Base-by-base conservation (phyloP, 306 rosid species). In the Spatholobus suberectus region DNA sequence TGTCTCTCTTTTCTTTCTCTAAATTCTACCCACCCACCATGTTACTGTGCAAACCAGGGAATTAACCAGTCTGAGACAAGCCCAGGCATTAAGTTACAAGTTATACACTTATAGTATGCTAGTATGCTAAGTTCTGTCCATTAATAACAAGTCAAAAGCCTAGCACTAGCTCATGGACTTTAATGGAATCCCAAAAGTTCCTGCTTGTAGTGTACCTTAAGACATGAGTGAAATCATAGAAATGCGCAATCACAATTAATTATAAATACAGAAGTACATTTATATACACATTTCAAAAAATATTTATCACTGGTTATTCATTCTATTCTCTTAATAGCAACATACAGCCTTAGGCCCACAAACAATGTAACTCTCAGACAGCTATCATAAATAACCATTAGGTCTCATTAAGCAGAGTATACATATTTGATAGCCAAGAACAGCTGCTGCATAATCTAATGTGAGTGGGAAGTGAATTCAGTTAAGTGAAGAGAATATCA, bases 391-490 rank as follows among this genome's bases (percentile, higher is more conserved):
- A n/a, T 34, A 66, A 32, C 35, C 73, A 55, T 43, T 61, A 55
- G 55, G 14, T 18, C 55, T 34, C 34, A 73, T 23, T 41, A 70
- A 83, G 62, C 65, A 32, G 46, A 20, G 44, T 32, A n/a, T 34
- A 58, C 26, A 57, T 69, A n/a, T 23, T 61, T 34, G 17, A 59
- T 21, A 49, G 18, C n/a, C 41, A 37, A 9, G 44, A 80, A 37
- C 21, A 79, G 82, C 41, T 20, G 54, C 75, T 1, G 41, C 41
- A 38, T 41, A 32, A 70, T 85, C 52, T 63, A 11, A 83, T 47
- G 78, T 29, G 14, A 59, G 47, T 24, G 14, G 46, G 77, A 65
- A 67, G n/a, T 75, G 40, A 80, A 55, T 26, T 77, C 59, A 55
- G 76, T 78, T 12, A 67, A 52, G 41, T 41, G 40, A 63, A 66